phyloP scores from a whole-genome alignment of 139 green algal species.

The Dunaliella primolecta region DNA sequence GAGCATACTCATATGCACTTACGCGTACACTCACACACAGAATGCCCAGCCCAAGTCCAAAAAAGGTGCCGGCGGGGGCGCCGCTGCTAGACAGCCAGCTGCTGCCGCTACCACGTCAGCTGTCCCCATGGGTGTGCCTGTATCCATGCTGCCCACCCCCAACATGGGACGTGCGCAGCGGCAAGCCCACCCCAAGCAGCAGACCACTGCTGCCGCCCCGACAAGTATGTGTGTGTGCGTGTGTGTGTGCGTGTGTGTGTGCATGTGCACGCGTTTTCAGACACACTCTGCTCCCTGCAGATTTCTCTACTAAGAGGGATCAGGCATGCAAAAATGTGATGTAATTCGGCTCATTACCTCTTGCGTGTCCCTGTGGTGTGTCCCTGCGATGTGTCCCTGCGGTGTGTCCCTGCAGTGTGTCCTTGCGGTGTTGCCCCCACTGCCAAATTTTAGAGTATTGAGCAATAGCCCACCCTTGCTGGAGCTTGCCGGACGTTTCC shows the following conservation, averaged over 20 bases:
- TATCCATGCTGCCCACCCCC: neutral
- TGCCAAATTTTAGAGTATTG: too few relatives aligned
- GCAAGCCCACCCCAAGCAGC: neutral
- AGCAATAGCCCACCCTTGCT: too few relatives aligned
- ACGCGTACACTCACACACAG: neutral
- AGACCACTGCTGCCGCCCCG: neutral
- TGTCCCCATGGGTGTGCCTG: neutral
- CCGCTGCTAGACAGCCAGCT: neutral
- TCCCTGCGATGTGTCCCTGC: too few relatives aligned
- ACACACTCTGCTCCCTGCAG: too few relatives aligned
- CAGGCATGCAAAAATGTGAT: too few relatives aligned
- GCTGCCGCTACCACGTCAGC: too few relatives aligned
- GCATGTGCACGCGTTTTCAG: neutral
- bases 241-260: neutral
- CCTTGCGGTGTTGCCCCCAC: too few relatives aligned
- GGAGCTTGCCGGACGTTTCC: too few relatives aligned
- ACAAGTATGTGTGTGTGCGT: neutral
- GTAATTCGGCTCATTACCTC: too few relatives aligned
- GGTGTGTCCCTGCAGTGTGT: too few relatives aligned
- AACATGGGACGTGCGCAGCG: neutral
- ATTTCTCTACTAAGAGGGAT: too few relatives aligned
- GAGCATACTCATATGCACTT: neutral
- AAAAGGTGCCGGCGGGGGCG: constrained; percentile 9
- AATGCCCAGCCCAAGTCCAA: constrained; percentile 1
- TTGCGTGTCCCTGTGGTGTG: too few relatives aligned